Evolutionary conservation across 805 yeast genomes (phyloP).

Genomic region (Candida ortonii): DNA sequence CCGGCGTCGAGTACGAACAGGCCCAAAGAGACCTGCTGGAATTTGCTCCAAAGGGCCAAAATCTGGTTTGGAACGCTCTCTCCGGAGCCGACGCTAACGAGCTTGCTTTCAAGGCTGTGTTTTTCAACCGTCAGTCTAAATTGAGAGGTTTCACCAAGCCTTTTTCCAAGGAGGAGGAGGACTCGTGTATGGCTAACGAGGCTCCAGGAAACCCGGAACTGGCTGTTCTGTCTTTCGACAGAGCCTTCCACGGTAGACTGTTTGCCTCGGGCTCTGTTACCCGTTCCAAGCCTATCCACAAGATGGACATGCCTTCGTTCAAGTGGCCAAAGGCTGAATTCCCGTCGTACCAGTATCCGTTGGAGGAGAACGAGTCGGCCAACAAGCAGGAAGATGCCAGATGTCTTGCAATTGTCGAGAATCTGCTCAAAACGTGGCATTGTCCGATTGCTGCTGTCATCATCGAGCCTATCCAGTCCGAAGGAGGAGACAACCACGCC

Average conservation of each 20-base stretch:
- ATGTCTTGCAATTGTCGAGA: constrained; percentile 75
- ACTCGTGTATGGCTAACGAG: constrained; percentile 71
- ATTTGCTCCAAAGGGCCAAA: constrained; percentile 77
- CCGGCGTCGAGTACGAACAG: constrained; percentile 56
- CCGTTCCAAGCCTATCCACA: constrained; percentile 92
- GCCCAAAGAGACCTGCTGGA: constrained; percentile 58
- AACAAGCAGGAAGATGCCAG: constrained; percentile 79
- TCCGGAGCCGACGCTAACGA: constrained; percentile 90
- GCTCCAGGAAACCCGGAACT: constrained; percentile 88
- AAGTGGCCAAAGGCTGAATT: constrained; percentile 97
- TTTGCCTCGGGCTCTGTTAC: constrained; percentile 91
- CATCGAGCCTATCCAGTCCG: constrained; percentile 89
- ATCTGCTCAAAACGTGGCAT: constrained; percentile 62
- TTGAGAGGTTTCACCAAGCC: constrained; percentile 61
- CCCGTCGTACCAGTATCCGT: constrained; percentile 67
- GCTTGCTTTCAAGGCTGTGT: constrained; percentile 85
- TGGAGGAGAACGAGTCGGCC: constrained; percentile 80
- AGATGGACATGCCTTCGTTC: constrained; percentile 88
- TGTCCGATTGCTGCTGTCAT: constrained; percentile 84
- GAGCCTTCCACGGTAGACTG: constrained; percentile 92
- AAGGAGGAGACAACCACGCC: constrained; percentile 91
- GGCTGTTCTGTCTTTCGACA: constrained; percentile 81
- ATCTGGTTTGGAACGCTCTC: constrained; percentile 72
- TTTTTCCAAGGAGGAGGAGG: constrained; percentile 67
- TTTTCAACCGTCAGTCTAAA: constrained; percentile 70